Conservation (phyloP, 73 alveolate species). For the Breviolum minutum region DNA sequence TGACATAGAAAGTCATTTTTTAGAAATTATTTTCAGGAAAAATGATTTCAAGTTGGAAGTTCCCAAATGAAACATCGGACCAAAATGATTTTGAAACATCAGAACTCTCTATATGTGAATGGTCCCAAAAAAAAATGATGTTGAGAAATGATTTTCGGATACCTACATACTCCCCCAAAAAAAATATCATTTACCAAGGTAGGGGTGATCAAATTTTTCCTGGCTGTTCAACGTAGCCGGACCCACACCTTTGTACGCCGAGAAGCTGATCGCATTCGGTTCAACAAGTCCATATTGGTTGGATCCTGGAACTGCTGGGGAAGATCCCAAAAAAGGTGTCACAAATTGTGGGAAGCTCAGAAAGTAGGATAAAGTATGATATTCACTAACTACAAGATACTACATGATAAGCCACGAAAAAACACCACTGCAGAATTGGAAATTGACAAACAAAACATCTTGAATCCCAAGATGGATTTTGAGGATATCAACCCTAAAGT, state of each 20-base stretch:
- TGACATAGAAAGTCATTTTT: too few species aligned
- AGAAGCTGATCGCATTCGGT: constrained; percentile 30
- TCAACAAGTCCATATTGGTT: not conserved
- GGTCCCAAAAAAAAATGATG: too few species aligned
- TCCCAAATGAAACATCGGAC: too few species aligned
- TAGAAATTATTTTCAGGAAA: too few species aligned
- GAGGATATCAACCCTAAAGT: too few species aligned
- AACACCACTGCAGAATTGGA: too few species aligned
- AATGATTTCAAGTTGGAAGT: too few species aligned
- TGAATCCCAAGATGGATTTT: too few species aligned
- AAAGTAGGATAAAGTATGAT: not conserved
- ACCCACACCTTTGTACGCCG: not conserved
- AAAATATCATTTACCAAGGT: not conserved
- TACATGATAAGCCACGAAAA: not conserved
- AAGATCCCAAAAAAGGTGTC: not conserved
- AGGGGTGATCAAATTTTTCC: too few species aligned
- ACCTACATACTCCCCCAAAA: not conserved
- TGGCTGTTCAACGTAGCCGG: not conserved
- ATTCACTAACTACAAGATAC: not conserved
- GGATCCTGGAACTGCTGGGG: constrained; percentile 31
- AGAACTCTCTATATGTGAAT: too few species aligned
- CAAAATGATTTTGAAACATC: too few species aligned
- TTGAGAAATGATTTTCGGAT: not conserved
- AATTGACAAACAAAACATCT: too few species aligned
- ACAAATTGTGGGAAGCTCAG: not conserved